Evolutionary conservation across 768 basidiomycete species (phyloP).

Genomic region (Kwoniella newhampshirensis): DNA sequence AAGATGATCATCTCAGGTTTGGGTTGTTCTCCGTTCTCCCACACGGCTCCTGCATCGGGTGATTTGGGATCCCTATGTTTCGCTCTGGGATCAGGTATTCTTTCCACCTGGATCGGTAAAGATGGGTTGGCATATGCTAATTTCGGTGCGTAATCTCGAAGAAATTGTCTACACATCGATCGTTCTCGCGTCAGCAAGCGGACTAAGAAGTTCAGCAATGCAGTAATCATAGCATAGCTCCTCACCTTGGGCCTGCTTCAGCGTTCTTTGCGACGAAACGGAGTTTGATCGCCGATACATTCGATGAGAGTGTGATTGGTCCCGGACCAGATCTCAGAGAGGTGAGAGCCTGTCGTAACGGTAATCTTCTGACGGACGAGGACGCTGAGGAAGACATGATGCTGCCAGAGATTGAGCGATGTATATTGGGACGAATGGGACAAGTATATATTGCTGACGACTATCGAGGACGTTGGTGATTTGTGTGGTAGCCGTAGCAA

Average conservation of each 20-base stretch:
- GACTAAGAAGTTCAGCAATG: background rate
- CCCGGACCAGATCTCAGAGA: conserved; percentile 15
- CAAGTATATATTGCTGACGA: no score
- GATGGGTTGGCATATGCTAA: conserved; percentile 39
- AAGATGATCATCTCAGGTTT: conserved; percentile 24
- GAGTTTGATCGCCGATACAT: conserved; percentile 22
- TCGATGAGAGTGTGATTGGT: conserved; percentile 14
- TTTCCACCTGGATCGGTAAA: conserved; percentile 19
- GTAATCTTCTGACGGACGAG: conserved; percentile 13
- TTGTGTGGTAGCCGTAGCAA: no score
- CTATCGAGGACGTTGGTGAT: no score
- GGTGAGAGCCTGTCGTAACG: conserved; percentile 19
- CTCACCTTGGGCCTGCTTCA: conserved; percentile 35
- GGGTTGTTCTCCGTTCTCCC: conserved; percentile 19
- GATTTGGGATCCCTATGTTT: conserved; percentile 25
- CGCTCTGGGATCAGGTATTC: conserved; percentile 34
- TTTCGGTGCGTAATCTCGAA: conserved; percentile 23
- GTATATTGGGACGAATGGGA: no score
- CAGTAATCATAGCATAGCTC: no score
- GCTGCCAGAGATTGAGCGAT: background rate
- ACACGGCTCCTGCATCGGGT: conserved; percentile 14
- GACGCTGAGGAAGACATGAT: conserved; percentile 13
- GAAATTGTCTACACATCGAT: conserved; percentile 27
- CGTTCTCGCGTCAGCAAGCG: background rate
- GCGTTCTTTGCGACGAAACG: conserved; percentile 33